These are phyloP conservation scores for Isochrysis galbana DNA, from an alignment of 78 protist species.

Conservation along the genomic window DNA sequence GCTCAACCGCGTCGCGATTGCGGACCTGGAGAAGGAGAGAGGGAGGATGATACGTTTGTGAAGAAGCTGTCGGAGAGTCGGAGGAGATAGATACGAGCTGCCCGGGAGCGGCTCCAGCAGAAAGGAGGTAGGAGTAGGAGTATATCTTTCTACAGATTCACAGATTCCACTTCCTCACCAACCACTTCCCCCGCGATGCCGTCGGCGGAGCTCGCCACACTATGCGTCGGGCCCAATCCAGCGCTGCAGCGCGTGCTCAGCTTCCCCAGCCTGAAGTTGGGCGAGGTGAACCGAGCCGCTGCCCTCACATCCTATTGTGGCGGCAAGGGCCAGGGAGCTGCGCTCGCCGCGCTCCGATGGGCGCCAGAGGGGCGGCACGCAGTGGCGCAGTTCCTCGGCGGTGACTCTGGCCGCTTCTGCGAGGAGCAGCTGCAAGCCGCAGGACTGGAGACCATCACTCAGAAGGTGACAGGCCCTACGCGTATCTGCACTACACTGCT, in stretches of 20 bases:
- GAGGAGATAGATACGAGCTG: too few species aligned
- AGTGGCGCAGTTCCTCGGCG: neutral
- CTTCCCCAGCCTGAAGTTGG: neutral
- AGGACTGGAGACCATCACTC: neutral
- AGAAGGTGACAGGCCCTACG: neutral
- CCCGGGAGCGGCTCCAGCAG: too few species aligned
- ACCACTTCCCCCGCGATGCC: too few species aligned
- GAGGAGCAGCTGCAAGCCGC: neutral
- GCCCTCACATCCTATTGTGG: neutral
- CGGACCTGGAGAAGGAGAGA: too few species aligned
- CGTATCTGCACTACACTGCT: neutral
- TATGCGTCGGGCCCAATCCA: neutral
- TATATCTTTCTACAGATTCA: too few species aligned
- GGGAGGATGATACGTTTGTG: too few species aligned
- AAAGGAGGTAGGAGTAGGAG: too few species aligned
- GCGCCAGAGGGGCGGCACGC: neutral
- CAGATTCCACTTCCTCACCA: too few species aligned
- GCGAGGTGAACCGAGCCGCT: neutral
- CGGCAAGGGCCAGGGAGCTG: slow-evolving; percentile 17
- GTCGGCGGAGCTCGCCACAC: too few species aligned
- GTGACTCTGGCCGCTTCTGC: neutral
- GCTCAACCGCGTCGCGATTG: too few species aligned
- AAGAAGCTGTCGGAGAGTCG: too few species aligned
- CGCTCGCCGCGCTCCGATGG: neutral
- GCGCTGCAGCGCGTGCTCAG: neutral